Base-by-base conservation (phyloP, 768 basidiomycete genomes). In the Tricholoma saponaceum region DNA sequence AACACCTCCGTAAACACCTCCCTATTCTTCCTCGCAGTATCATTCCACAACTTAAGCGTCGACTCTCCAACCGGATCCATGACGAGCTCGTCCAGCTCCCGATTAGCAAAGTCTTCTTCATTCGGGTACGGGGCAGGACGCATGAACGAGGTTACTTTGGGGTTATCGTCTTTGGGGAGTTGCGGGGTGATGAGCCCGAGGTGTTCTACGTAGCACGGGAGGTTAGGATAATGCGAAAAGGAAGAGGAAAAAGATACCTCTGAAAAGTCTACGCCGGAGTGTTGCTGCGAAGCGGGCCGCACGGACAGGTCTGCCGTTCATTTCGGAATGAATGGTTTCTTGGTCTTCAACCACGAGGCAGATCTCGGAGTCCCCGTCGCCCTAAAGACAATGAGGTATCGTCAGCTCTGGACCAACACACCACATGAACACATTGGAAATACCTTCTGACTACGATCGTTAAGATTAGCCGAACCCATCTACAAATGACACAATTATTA, bases 351-450 rank as follows among this genome's bases (percentile, higher is more conserved):
- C 87, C 18, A 98, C 85, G 7, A 97, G 73, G 6, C 90, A 92
- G 61, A 98, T 96, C 73, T 98, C 97, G 1, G 93, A 96, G 71
- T 96, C 94, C 32, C 92, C 93, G 62, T 96, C 89, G 23, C 95
- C 95, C 85, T 89, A 56, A 9, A 39, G 61, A 58, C 23, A 51
- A 26, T 5, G 4, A 32, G 30, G 7, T 32, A 10, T 20, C 20
- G n/a, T 41, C 2, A 13, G 25, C 26, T 16, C 56, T 20, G 5
- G n/a, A 35, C 28, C 25, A 33, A 7, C 51, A 26, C 30, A 18
- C 22, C 3, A 37, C 4, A 32, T 13, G 8, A 7, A 28, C 26
- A 28, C 26, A 18, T 4, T 37, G 70, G n/a, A n/a, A n/a, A 37
- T 58, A 82, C 87, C 80, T 82, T 87, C 72, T 92, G 91, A 54